Percentiles rank a stretch among this genome's conserved stretches.
These are phyloP conservation scores for Alternaria sp. DNA, from an alignment of 2,329 filamentous ascomycete genomes.

Conservation along the genomic window DNA sequence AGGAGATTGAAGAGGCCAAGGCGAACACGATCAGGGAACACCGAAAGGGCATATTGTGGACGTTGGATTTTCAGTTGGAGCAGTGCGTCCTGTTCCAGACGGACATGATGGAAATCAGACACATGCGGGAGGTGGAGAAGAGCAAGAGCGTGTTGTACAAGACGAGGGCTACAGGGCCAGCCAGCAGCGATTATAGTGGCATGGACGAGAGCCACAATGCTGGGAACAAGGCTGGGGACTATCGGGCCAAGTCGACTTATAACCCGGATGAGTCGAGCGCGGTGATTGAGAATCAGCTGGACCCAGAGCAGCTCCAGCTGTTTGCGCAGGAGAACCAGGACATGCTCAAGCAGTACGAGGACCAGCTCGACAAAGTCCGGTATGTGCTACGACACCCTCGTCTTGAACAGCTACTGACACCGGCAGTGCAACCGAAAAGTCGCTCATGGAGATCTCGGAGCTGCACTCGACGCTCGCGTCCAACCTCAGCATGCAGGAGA, in stretches of 20 bases:
- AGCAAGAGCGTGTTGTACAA: conserved; percentile 86
- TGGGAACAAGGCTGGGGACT: conserved; percentile 28
- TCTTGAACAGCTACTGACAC: conserved; percentile 23
- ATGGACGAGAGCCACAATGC: conserved; percentile 25
- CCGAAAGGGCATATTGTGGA: conserved; percentile 85
- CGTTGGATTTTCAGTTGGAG: conserved; percentile 77
- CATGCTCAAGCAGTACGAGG: conserved; percentile 93
- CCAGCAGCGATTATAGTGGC: conserved; percentile 29
- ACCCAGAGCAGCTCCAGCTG: conserved; percentile 85
- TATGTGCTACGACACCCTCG: conserved; percentile 57
- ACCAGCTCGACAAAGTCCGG: conserved; percentile 93
- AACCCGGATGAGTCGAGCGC: conserved; percentile 33
- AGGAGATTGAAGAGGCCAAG: conserved; percentile 74
- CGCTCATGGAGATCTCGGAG: conserved; percentile 89
- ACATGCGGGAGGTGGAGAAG: conserved; percentile 87
- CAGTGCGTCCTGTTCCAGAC: conserved; percentile 80
- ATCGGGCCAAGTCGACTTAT: conserved; percentile 35
- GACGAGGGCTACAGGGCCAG: conserved; percentile 54
- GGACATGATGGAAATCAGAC: conserved; percentile 89
- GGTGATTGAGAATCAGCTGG: conserved; percentile 67
- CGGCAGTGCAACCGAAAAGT: conserved; percentile 82
- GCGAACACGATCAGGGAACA: conserved; percentile 73
- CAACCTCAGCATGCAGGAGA: conserved; percentile 85
- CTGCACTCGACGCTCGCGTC: conserved; percentile 87
- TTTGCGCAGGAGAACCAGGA: conserved; percentile 94